Evolutionary conservation across 768 basidiomycete species (phyloP), one percentile per base, ranked within the genome.

Genomic region (Punctularia strigosozonata): DNA sequence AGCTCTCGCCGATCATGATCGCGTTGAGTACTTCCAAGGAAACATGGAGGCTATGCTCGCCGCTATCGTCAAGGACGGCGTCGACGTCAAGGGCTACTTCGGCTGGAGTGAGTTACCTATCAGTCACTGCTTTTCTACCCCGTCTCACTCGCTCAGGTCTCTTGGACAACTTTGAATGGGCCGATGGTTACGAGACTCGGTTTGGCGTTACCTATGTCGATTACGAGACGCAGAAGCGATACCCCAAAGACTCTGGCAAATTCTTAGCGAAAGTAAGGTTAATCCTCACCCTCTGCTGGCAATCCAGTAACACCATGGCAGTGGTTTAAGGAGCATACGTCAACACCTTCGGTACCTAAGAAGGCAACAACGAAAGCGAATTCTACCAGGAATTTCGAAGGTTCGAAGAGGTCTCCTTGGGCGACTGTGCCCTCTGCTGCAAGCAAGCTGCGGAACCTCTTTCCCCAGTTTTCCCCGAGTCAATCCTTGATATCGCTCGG

Each of bases 161-260:
- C 31, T 50, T 64, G 13, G 62, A 68, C 44, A 68, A 67, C 45
- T 68, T 65, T 38, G 66, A 68, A 50, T 68, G 66, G 65, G 61
- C 58, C 5, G 58, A 65, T 28, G 65, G 67, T 1, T 67, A 66
- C 43, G 55, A 50, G 25, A 60, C 62, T 6, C 63, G 66, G 13
- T 68, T 70, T 40, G 66, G 66, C 6, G 57, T 64, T 26, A 67
- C 65, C 3, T 56, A 66, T 43, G 64, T 69, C 23, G 62, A 66
- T 48, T 55, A 50, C 36, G 28, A 40, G 40, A 58, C 50, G 18
- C 56, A 56, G 47, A 49, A 48, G 45, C 42, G 56, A 5, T 46
- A 47, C 3, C 48, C 52, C 3, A 58, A 58, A 39, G 43, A 53
- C 3, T 58, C 54, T 0, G 39, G 52, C 1, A 32, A 25, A 24